A percentile compares a stretch with the other conserved stretches of the same genome.
Evolutionary conservation across 2,329 filamentous ascomycete species (phyloP).

Genomic region (Aspergillus thermomutatus): DNA sequence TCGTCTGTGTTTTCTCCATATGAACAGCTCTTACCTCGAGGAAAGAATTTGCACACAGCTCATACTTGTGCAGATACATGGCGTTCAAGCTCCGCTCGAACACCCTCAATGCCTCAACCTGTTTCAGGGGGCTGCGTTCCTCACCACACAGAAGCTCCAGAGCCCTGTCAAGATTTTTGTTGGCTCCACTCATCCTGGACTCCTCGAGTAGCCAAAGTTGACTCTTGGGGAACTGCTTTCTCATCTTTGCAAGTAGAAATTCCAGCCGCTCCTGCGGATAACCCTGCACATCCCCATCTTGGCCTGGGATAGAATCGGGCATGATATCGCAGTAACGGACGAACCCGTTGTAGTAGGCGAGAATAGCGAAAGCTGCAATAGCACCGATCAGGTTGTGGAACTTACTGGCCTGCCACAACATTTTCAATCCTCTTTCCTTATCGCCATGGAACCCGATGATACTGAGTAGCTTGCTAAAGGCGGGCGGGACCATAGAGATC

Average conservation of each 20-base stretch:
- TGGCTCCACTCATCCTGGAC: constrained; percentile 69
- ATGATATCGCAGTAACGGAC: constrained; percentile 86
- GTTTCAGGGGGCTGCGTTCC: constrained; percentile 71
- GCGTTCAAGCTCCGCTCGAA: constrained; percentile 79
- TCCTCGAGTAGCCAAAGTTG: constrained; percentile 87
- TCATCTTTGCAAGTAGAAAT: constrained; percentile 69
- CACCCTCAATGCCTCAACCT: constrained; percentile 77
- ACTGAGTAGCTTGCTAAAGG: constrained; percentile 80
- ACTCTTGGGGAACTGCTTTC: constrained; percentile 72
- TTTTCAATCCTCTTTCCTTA: constrained; percentile 71
- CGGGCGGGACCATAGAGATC: constrained; percentile 88
- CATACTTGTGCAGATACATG: constrained; percentile 77
- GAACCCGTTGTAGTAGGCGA: constrained; percentile 85
- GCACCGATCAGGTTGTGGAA: constrained; percentile 91
- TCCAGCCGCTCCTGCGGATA: constrained; percentile 69
- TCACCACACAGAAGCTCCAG: constrained; percentile 62
- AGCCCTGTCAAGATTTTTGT: constrained; percentile 64
- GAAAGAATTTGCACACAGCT: constrained; percentile 70
- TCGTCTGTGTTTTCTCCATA: not conserved
- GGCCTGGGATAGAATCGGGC: constrained; percentile 46
- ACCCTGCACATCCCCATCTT: constrained; percentile 59
- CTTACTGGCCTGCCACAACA: constrained; percentile 87
- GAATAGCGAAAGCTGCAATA: constrained; percentile 73
- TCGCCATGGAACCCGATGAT: constrained; percentile 92
- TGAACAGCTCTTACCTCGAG: constrained; percentile 47